Evolutionary conservation across 495 filamentous ascomycete genomes (phyloP), one percentile per base, ranked within the genome.

Genomic region (Chaetomium cochliodes): DNA sequence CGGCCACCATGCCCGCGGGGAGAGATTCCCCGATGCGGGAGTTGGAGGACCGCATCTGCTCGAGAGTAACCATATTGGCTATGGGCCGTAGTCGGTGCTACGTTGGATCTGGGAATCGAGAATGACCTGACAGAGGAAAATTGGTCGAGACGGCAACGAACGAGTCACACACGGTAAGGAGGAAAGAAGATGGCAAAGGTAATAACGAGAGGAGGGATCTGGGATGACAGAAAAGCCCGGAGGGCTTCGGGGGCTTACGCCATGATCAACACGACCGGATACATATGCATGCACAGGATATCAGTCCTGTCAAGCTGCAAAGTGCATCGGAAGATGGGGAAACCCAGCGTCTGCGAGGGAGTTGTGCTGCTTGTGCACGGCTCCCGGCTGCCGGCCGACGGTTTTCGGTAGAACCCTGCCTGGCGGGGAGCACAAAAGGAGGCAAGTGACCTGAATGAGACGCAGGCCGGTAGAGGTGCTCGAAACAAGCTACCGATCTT

Each of bases 1-100:
- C 80, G 33, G 80, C 84, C 3, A 84, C 78, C 1, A 84, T 70
- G 5, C 77, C 74, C 0, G 73, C 33, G 11, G 80, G 80, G 18
- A 83, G 73, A 0, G 62, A 25, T 6, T 70, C 67, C 11, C 70
- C 55, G 65, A 84, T 79, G 9, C 67, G 68, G 5, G 70, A 59
- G 61, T 81, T 81, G 7, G 79, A 81, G 1, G 72, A 55, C 30
- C 72, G 72, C 49, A 79, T 70, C 12, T 76, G 70, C 15, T 70
- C 49, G 39, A 80, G 65, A 8, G 69, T 65, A 0, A 79, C 74
- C 80, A 82, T 82, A 15, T 62, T 64, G 56, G 30, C 8, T n/a
- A 30, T 42, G 7, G 54, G 25, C 26, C 46, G 33, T 37, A 50
- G 8, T 20, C n/a, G 13, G 41, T 44, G 18, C 46, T 22, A 50